phyloP scores from a whole-genome alignment of 1,139 yeast genomes.

The Suhomyces taliae region DNA sequence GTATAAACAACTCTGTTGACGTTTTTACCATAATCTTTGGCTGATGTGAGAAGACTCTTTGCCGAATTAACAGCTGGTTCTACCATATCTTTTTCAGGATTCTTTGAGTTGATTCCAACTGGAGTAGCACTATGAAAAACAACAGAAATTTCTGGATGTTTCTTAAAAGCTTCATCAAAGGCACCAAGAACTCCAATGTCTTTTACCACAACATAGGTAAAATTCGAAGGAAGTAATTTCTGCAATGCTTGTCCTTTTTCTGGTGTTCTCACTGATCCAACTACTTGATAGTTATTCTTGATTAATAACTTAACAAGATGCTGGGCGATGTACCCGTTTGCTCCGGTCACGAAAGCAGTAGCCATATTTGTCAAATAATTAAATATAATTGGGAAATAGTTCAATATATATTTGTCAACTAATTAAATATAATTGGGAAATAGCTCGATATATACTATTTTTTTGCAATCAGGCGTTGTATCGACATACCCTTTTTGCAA shows the following conservation, averaged over 20 bases:
- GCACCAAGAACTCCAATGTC: no score
- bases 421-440: no score
- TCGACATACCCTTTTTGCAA: no score
- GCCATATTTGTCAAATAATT: not conserved
- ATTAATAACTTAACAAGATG: constrained; percentile 30
- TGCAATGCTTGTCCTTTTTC: constrained; percentile 31
- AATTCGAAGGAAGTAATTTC: constrained; percentile 11
- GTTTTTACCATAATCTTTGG: constrained; percentile 24
- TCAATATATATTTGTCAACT: no score
- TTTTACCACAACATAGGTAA: constrained; percentile 6
- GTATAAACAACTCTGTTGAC: constrained; percentile 14
- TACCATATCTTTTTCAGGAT: constrained; percentile 31
- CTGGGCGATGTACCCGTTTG: constrained; percentile 40
- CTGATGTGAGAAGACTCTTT: constrained; percentile 28
- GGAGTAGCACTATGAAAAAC: constrained; percentile 27
- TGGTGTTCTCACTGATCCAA: constrained; percentile 55
- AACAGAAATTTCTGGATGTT: constrained; percentile 44
- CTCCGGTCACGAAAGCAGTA: constrained; percentile 39
- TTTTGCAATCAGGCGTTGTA: no score
- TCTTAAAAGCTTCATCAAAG: constrained; percentile 14
- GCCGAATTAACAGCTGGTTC: constrained; percentile 37
- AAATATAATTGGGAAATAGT: no score
- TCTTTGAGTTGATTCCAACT: constrained; percentile 25
- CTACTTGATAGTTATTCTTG: constrained; percentile 46
- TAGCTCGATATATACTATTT: no score